Base-by-base conservation (phyloP, 140 eudicot species). In the Stevia rebaudiana region DNA sequence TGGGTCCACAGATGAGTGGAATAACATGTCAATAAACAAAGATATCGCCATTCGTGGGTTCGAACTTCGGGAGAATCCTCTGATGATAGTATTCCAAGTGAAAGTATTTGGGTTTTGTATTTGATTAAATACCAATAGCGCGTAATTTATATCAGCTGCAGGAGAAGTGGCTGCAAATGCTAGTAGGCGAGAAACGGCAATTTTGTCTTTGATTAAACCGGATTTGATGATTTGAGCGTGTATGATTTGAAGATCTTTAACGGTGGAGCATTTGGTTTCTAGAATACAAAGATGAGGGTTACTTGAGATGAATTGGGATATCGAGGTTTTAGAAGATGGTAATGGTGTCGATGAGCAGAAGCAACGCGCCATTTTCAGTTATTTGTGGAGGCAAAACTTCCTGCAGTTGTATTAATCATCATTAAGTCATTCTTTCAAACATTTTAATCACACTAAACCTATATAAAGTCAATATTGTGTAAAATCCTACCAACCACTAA, bases 211-310 rank as follows among this genome's bases (percentile, higher is more conserved):
- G 70, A 79, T 69, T 31, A 83, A 79, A 55, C 95, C 94, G 44
- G 84, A 69, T 71, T 90, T 86, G 77, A 86, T 86, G 95, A 86
- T 61, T 6, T 86, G 94, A 58, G 87, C 77, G 37, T 90, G 95
- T 12, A 79, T 65, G 67, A 77, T 61, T 72, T 67, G 64, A 47
- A 86, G 87, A 74, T 86, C 78, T 77, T 77, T 65, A 56, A 86
- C 84, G 35, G 82, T 71, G 67, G 81, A 65, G 71, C 97, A 86
- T 69, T 79, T 60, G 66, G 87, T 79, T 81, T 89, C 88, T 28
- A 89, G 64, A 64, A 89, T 28, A 15, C 83, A 63, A 41, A 85
- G 88, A 51, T 52, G 53, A 24, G 87, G 94, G 12, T 88, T 84
- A 56, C 78, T 64, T 53, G 84, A 80, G 65, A 84, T 82, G 80